phyloP scores from a whole-genome alignment of 2,329 filamentous ascomycete species.

The Pseudogymnoascus sp. region DNA sequence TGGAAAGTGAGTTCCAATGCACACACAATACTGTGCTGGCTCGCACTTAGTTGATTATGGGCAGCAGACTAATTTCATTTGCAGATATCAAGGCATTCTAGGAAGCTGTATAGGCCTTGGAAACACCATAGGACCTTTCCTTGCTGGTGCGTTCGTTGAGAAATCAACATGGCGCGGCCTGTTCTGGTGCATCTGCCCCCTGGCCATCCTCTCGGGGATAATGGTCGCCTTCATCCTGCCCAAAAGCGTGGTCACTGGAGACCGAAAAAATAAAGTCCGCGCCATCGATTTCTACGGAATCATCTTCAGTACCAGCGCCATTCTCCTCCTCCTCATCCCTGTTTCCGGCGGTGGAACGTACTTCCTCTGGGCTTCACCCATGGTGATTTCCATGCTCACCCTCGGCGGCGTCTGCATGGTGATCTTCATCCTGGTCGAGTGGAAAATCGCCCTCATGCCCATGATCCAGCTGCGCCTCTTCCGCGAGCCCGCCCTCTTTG shows the following conservation, averaged over 20 bases:
- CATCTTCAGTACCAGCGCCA: conserved; percentile 44
- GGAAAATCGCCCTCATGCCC: conserved; percentile 46
- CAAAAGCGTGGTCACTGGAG: conserved; percentile 41
- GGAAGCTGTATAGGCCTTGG: conserved; percentile 35
- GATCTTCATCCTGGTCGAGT: conserved; percentile 46
- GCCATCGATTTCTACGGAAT: conserved; percentile 55
- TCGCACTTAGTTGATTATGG: not conserved
- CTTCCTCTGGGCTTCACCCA: conserved; percentile 46
- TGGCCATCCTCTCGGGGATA: conserved; percentile 39
- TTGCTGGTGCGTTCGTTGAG: conserved; percentile 34
- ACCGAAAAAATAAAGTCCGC: conserved; percentile 39
- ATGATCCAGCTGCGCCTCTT: conserved; percentile 45
- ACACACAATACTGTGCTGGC: not conserved
- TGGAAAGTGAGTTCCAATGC: conserved; percentile 38
- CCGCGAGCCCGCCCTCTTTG: conserved; percentile 42
- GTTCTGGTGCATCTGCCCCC: conserved; percentile 45
- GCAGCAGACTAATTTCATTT: not conserved
- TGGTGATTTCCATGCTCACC: conserved; percentile 52
- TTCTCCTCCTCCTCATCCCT: conserved; percentile 55
- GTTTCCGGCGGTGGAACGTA: conserved; percentile 53
- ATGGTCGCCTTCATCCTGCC: conserved; percentile 42
- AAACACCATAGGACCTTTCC: conserved; percentile 36
- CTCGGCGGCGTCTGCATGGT: conserved; percentile 40
- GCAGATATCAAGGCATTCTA: conserved; percentile 35
- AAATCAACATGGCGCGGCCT: conserved; percentile 35